Conservation (phyloP, 1,284 basidiomycete species). For the Bjerkandera adusta region DNA sequence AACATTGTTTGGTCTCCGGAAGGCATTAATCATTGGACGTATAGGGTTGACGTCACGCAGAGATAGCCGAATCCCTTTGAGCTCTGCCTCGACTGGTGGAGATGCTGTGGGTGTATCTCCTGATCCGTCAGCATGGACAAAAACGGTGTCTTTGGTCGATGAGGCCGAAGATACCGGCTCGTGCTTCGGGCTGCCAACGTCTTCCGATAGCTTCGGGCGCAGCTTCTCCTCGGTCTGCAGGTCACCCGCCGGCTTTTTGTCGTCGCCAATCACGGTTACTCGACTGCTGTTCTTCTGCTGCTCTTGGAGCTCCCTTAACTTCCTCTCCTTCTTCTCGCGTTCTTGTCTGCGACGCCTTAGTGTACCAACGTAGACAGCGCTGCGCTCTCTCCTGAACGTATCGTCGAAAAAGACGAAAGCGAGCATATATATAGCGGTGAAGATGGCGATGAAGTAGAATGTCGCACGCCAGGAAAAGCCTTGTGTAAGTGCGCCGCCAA, state of each 20-base stretch:
- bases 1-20: slow-evolving; percentile 66
- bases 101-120: too few species aligned
- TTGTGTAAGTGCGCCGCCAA: slow-evolving; percentile 69
- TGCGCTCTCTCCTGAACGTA: slow-evolving; percentile 81
- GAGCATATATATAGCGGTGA: slow-evolving; percentile 53
- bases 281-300: slow-evolving; percentile 7
- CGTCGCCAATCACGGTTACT: too few species aligned
- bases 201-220: too few species aligned
- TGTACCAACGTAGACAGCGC: slow-evolving; percentile 65
- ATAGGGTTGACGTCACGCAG: slow-evolving; percentile 75
- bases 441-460: slow-evolving; percentile 79
- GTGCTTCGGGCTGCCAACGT: too few species aligned
- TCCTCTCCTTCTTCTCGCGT: background rate
- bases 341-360: slow-evolving; percentile 23
- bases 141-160: too few species aligned
- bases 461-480: slow-evolving; percentile 74
- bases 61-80: slow-evolving; percentile 50
- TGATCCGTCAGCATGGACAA: too few species aligned
- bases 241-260: too few species aligned
- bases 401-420: slow-evolving; percentile 76
- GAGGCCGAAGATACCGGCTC: too few species aligned
- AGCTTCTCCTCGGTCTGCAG: too few species aligned
- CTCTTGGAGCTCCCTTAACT: slow-evolving; percentile 8
- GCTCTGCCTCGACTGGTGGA: slow-evolving; percentile 4
- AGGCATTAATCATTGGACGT: slow-evolving; percentile 53